Conservation (phyloP, 1,284 basidiomycete species). For the Xerocomus minutiporus region DNA sequence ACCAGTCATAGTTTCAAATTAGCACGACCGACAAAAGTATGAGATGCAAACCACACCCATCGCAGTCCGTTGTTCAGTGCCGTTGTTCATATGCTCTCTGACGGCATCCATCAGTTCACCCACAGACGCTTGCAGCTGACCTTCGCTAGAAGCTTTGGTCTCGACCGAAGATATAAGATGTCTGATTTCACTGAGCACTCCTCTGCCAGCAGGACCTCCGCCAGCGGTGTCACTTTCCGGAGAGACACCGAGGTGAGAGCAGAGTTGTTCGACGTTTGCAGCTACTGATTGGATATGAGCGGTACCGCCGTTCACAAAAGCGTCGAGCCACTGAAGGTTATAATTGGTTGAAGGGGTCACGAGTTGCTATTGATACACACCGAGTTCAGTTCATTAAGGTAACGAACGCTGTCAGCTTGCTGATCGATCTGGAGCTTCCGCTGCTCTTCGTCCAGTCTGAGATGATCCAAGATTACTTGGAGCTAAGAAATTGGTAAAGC, state of each 20-base stretch:
- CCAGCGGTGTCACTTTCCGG: constrained; percentile 10
- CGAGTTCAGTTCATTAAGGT: constrained; percentile 68
- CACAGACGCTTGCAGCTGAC: constrained; percentile 23
- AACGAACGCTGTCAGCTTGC: constrained; percentile 66
- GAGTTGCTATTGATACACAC: constrained; percentile 34
- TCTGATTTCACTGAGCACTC: constrained; percentile 27
- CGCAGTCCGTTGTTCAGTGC: constrained; percentile 23
- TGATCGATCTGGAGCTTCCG: constrained; percentile 50
- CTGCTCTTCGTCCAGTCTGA: constrained; percentile 45
- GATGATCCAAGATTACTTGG: constrained; percentile 40
- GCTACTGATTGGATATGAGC: constrained; percentile 64
- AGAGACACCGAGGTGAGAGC: constrained; percentile 40
- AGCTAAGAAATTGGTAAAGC: constrained; percentile 31
- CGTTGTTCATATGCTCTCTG: constrained; percentile 28
- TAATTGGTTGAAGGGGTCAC: neutral
- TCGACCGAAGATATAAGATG: constrained; percentile 23
- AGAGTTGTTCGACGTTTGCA: constrained; percentile 56
- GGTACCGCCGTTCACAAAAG: constrained; percentile 71
- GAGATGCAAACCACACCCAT: constrained; percentile 23
- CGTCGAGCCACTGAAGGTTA: constrained; percentile 69
- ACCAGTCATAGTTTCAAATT: neutral
- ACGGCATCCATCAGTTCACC: constrained; percentile 24
- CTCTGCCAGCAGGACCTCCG: constrained; percentile 6
- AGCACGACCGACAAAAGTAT: neutral
- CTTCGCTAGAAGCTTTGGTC: constrained; percentile 19